Base-by-base conservation (phyloP, 2,329 filamentous ascomycete genomes). In the Talaromyces sp. region DNA sequence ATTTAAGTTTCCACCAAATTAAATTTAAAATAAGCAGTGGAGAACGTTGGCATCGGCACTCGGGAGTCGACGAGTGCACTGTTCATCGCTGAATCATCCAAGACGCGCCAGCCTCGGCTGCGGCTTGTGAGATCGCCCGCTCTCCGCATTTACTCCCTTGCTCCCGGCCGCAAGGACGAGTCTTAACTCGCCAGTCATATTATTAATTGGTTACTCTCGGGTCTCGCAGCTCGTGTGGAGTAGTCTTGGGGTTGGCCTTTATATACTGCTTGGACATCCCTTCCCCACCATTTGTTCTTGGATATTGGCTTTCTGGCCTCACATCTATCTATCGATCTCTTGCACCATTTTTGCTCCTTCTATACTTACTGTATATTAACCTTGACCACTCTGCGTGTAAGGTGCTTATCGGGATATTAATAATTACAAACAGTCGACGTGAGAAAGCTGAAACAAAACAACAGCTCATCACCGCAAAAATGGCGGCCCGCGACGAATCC, bases 401-500 rank as follows among this genome's bases (percentile, higher is more conserved):
- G 36, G 5, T 9, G 2, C 13, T 33, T 15, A 11, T 13, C 32
- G 13, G 36, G 36, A 15, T 39, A 39, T 39, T 39, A 8, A 39
- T 39, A 36, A 8, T 39, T n/a, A n/a, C 36, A 39, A 39, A 7
- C 5, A 39, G 5, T 8, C 36, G 15, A 39, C 36, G 13, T n/a
- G 5, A 39, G 8, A 5, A 36, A 39, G 36, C 15, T 15, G 2
- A n/a, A 13, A 17, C 4, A n/a, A 39, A 39, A 3, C 36, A 39
- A 39, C 7, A 39, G 13, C 27, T 52, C 27, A 52, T 22, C 11
- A 25, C 33, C 17, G n/a, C 36, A 56, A 44, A 56, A 19, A 62
- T 62, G 60, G 57, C 25, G 27, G 57, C 55, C 52, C 55, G n/a
- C 22, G n/a, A 62, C 32, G 57, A 62, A 49, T 44, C 61, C 51